phyloP scores from a whole-genome alignment of 2,329 filamentous ascomycete genomes.

The Drechslera avenae region DNA sequence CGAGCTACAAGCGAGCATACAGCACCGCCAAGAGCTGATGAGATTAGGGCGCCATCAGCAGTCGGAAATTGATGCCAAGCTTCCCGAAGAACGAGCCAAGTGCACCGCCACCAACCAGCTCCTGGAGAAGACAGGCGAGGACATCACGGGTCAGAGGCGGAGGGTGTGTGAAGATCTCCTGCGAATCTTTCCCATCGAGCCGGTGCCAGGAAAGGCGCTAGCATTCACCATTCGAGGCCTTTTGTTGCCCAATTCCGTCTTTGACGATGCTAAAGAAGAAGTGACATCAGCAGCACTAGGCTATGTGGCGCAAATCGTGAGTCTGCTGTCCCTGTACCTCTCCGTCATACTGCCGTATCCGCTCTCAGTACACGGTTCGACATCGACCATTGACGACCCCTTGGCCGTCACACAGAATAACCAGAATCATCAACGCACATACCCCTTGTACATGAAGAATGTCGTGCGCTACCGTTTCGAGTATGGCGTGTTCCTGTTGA shows the following conservation, averaged over 20 bases:
- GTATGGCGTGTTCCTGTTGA: conserved; percentile 94
- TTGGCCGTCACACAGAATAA: conserved; percentile 58
- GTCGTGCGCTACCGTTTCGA: conserved; percentile 88
- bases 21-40: conserved; percentile 70
- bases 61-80: conserved; percentile 62
- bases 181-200: conserved; percentile 79
- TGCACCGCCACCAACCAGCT: conserved; percentile 60
- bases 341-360: conserved; percentile 80
- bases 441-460: conserved; percentile 76
- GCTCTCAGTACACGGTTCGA: conserved; percentile 72
- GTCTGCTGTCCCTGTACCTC: conserved; percentile 82
- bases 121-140: conserved; percentile 63
- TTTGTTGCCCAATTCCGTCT: conserved; percentile 78
- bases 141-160: conserved; percentile 82
- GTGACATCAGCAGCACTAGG: conserved; percentile 80
- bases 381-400: conserved; percentile 75
- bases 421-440: conserved; percentile 51
- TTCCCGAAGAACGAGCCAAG: conserved; percentile 57
- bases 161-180: conserved; percentile 85
- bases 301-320: conserved; percentile 74
- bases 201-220: conserved; percentile 66
- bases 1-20: conserved; percentile 70
- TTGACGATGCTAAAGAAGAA: conserved; percentile 74
- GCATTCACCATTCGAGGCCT: conserved; percentile 83
- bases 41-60: conserved; percentile 65